phyloP scores from a whole-genome alignment of 495 filamentous ascomycete genomes.

The Penicillium bovifimosum region DNA sequence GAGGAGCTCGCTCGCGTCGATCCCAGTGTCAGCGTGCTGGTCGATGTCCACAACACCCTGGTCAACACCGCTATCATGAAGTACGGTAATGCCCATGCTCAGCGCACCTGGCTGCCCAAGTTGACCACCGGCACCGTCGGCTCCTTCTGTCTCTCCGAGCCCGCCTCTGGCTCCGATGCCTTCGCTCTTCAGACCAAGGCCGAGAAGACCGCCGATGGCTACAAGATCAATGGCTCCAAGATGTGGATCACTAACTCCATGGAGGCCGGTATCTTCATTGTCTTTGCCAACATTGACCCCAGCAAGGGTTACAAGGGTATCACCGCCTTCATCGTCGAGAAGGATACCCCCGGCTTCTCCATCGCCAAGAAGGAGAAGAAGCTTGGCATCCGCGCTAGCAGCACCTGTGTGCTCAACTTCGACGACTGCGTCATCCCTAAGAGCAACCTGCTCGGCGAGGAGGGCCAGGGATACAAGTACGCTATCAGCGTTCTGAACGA shows the following conservation, averaged over 20 bases:
- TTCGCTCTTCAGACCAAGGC: conserved; percentile 92
- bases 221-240: conserved; percentile 84
- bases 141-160: conserved; percentile 95
- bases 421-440: conserved; percentile 90
- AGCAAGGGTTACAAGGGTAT: conserved; percentile 92
- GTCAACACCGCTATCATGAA: conserved; percentile 92
- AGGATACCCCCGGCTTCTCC: conserved; percentile 79
- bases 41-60: conserved; percentile 95
- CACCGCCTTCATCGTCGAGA: conserved; percentile 92
- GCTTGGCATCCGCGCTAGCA: conserved; percentile 89
- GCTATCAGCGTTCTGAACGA: conserved; percentile 96
- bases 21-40: conserved; percentile 87
- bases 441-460: conserved; percentile 79
- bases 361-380: conserved; percentile 99
- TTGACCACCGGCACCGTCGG: conserved; percentile 88
- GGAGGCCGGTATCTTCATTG: conserved; percentile 93
- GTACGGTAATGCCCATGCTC: conserved; percentile 67
- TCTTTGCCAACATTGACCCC: conserved; percentile 91
- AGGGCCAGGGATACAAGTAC: conserved; percentile 95
- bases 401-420: conserved; percentile 95
- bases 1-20: conserved; percentile 95
- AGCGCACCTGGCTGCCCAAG: conserved; percentile 80
- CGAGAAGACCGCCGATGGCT: conserved; percentile 68
- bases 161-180: conserved; percentile 87
- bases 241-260: conserved; percentile 99